Conservation (phyloP, 306 rosid species). For the Castanea sativa region DNA sequence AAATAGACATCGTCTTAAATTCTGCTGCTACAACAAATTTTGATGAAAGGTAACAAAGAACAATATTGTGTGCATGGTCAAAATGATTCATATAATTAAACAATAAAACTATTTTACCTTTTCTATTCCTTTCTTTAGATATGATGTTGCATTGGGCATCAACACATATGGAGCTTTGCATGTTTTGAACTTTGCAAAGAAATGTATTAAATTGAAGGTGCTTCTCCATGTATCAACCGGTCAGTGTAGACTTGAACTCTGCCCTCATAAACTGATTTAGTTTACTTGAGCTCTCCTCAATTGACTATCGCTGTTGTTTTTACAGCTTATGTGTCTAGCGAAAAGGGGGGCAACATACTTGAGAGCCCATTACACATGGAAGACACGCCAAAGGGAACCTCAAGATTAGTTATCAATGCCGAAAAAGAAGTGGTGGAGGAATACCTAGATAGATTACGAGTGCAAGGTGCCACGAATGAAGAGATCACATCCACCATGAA, state of each 20-base stretch:
- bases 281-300: background rate
- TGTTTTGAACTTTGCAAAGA: conserved; percentile 27
- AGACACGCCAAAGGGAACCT: background rate
- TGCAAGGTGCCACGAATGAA: background rate
- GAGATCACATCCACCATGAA: background rate
- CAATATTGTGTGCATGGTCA: too few species aligned
- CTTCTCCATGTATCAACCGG: conserved; percentile 51
- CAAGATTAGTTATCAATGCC: conserved; percentile 23
- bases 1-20: conserved; percentile 26
- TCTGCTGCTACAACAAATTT: conserved; percentile 45
- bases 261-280: too few species aligned
- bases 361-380: conserved; percentile 32
- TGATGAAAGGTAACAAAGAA: conserved; percentile 31
- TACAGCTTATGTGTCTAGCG: conserved; percentile 37
- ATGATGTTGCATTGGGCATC: conserved; percentile 23
- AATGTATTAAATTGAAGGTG: conserved; percentile 19
- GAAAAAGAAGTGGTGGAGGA: conserved; percentile 24
- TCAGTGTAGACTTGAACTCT: background rate
- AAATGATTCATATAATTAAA: background rate
- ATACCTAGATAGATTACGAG: conserved; percentile 19
- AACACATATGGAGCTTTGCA: conserved; percentile 36
- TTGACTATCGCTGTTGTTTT: background rate
- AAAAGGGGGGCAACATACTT: background rate
- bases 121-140: conserved; percentile 15
- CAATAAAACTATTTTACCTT: too few species aligned